Conservation (phyloP, 179 eudicot species). For the Spinacia oleracea region DNA sequence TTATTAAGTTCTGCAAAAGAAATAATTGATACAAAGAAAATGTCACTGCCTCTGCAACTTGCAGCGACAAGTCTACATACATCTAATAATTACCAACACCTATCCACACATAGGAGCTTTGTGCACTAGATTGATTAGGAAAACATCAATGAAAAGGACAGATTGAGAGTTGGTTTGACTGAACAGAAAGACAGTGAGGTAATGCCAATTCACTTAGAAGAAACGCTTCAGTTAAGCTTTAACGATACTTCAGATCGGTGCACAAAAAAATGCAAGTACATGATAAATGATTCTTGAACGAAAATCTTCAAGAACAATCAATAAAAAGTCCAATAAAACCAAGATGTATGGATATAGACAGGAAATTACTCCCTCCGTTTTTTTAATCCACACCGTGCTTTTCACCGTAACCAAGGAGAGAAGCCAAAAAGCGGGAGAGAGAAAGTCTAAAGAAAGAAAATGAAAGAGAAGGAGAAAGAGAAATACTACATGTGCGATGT, state of each 20-base stretch:
- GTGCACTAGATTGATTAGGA: background rate
- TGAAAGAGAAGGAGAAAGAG: too few relatives aligned
- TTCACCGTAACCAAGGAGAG: too few relatives aligned
- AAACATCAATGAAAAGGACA: background rate
- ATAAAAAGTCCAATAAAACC: too few relatives aligned
- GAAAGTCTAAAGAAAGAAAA: too few relatives aligned
- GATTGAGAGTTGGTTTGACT: background rate
- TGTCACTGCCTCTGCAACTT: background rate
- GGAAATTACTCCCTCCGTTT: background rate
- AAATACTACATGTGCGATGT: too few relatives aligned
- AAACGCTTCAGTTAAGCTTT: background rate
- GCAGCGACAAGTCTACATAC: slow-evolving; percentile 4
- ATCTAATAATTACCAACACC: slow-evolving; percentile 1
- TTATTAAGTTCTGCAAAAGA: slow-evolving; percentile 27
- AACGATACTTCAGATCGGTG: background rate
- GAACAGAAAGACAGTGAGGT: background rate
- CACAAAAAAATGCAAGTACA: background rate
- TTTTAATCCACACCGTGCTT: too few relatives aligned
- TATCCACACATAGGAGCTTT: background rate
- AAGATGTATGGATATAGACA: background rate
- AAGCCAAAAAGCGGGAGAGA: too few relatives aligned
- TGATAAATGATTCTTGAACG: too few relatives aligned
- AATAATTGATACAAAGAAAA: slow-evolving; percentile 5
- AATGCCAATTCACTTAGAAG: too few relatives aligned
- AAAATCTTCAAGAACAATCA: background rate